Evolutionary conservation across 169 alveolate species (phyloP).

Genomic region (Amoebophrya sp.): DNA sequence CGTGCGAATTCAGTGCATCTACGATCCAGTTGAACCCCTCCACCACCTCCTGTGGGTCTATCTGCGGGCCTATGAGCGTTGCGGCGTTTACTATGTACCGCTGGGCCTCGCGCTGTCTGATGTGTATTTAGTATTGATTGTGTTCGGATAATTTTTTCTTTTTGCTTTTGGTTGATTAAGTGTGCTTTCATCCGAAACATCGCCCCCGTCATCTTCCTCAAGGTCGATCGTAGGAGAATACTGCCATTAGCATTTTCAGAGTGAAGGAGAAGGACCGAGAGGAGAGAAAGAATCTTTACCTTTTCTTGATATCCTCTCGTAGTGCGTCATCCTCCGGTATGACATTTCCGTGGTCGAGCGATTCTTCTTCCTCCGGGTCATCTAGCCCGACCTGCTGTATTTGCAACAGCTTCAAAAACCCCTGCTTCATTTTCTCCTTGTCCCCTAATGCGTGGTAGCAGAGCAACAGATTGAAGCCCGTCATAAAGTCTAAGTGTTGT

Average conservation of each 20-base stretch:
- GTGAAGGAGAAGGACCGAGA: too few relatives aligned
- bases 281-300: too few relatives aligned
- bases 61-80: slow-evolving; percentile 69
- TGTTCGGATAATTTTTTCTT: too few relatives aligned
- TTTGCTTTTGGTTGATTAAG: too few relatives aligned
- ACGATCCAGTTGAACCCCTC: slow-evolving; percentile 70
- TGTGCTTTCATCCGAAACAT: too few relatives aligned
- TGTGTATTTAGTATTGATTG: slow-evolving; percentile 29
- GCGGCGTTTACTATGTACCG: slow-evolving; percentile 63
- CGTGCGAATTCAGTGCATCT: slow-evolving; percentile 68
- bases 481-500: slow-evolving; percentile 46
- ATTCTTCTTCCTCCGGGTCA: slow-evolving; percentile 39
- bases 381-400: slow-evolving; percentile 44
- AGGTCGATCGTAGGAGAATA: too few relatives aligned
- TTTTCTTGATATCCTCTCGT: slow-evolving; percentile 66
- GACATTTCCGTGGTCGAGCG: slow-evolving; percentile 39
- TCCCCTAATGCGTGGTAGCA: slow-evolving; percentile 76
- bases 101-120: slow-evolving; percentile 63
- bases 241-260: too few relatives aligned
- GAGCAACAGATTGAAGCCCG: slow-evolving; percentile 70
- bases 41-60: slow-evolving; percentile 61
- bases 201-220: too few relatives aligned
- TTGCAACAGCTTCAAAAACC: slow-evolving; percentile 58
- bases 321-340: slow-evolving; percentile 65
- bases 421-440: slow-evolving; percentile 69